phyloP scores from a whole-genome alignment of 495 filamentous ascomycete species.

The Neurospora sp. region DNA sequence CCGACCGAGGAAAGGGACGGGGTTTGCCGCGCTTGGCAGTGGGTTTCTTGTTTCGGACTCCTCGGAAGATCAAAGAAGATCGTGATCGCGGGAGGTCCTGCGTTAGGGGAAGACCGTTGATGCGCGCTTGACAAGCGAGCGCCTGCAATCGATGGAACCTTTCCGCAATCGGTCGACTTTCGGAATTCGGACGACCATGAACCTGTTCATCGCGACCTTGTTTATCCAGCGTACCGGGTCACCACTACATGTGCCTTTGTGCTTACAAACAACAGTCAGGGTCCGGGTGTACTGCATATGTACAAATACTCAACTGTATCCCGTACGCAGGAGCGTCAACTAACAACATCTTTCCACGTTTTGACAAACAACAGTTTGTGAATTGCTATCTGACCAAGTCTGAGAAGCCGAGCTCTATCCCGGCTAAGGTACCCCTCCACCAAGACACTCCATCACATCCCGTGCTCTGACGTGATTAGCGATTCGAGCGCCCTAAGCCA shows the following conservation, averaged over 20 bases:
- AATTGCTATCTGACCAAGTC: neutral
- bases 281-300: neutral
- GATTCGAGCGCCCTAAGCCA: neutral
- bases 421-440: neutral
- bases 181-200: neutral
- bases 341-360: neutral
- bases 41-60: neutral
- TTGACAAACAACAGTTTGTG: neutral
- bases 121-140: neutral
- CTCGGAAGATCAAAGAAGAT: neutral
- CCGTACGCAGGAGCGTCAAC: neutral
- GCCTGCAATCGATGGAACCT: neutral
- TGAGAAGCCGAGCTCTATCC: neutral
- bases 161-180: neutral
- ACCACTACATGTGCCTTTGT: neutral
- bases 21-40: neutral
- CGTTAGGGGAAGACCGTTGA: neutral
- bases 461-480: neutral
- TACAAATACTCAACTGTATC: neutral
- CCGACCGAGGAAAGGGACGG: neutral
- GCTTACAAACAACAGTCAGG: neutral
- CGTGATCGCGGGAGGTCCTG: neutral
- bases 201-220: neutral
- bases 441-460: neutral
- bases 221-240: neutral